Base-by-base conservation (phyloP, 2,329 filamentous ascomycete species). In the Alternaria sp. region DNA sequence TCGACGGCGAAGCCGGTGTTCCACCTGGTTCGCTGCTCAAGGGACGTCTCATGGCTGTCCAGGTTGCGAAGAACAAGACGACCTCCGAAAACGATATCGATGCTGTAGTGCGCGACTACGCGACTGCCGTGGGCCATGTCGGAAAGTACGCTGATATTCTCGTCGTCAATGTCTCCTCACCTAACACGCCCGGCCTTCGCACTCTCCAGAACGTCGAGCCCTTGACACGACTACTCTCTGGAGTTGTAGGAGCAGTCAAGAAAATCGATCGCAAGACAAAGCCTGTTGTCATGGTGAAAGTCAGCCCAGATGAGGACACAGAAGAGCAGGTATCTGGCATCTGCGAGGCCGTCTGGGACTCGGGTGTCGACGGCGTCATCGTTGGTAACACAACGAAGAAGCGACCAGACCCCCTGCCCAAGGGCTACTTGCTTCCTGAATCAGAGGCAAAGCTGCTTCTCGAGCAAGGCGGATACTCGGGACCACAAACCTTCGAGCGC, bases 91-190 rank as follows among this genome's bases (percentile, higher is more conserved):
- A 85, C 48, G 92, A 98, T 74, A 90, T 97, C 61, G 87, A 90
- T 42, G 94, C 93, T 32, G 90, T 98, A 16, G 88, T 85, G 51
- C 85, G 86, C 24, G 87, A 90, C 70, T 97, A 98, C 75, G 91
- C 95, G n/a, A 92, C 91, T 78, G 97, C 94, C 71, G 94, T 97
- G 4, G 84, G 91, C 55, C 86, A 89, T 46, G 82, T 99, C 38
- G 95, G 91, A 4, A 90, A 86, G 51, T 99, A 97, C 75, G 93
- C 95, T 11, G 95, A 99, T 73, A 91, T 99, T 36, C 82, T 99
- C n/a, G 94, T 98, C 7, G 95, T 99, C 74, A 99, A 99, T 72
- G 95, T 99, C 51, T 97, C 93, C 73, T 96, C 92, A 70, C 95
- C 95, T 24, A 99, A 99, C 81, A 98, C 94, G 0, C 94, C 94